These are phyloP conservation scores for Ramalina peruviana DNA, from an alignment of 495 filamentous ascomycete species.

Conservation along the genomic window DNA sequence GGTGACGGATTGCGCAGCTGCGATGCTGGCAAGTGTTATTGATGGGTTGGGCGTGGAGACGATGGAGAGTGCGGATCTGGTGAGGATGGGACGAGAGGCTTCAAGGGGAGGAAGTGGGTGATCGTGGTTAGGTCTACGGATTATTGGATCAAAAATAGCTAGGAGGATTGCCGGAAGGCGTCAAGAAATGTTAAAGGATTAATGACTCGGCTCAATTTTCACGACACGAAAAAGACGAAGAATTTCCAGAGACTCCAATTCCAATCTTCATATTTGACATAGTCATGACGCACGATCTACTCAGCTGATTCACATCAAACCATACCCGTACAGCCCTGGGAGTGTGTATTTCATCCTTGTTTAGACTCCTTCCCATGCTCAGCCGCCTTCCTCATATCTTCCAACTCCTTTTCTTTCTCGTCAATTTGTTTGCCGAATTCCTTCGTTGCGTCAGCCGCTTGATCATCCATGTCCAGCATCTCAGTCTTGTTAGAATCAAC, in stretches of 20 bases:
- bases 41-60: conserved; percentile 35
- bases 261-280: too few relatives aligned
- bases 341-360: neutral
- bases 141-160: too few relatives aligned
- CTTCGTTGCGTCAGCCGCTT: neutral
- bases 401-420: neutral
- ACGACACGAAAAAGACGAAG: too few relatives aligned
- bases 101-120: neutral
- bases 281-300: too few relatives aligned
- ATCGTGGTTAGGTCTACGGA: too few relatives aligned
- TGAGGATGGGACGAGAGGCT: conserved; percentile 23
- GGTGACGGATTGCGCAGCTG: conserved; percentile 26
- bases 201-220: too few relatives aligned
- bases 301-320: too few relatives aligned
- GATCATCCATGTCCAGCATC: conserved; percentile 36
- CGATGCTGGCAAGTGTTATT: conserved; percentile 29
- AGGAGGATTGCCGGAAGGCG: too few relatives aligned
- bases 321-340: too few relatives aligned
- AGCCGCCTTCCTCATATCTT: neutral
- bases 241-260: too few relatives aligned
- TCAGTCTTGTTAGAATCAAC: conserved; percentile 27
- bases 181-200: too few relatives aligned
- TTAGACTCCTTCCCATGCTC: neutral
- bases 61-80: conserved; percentile 31
- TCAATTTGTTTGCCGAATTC: neutral